Conservation (phyloP, 495 filamentous ascomycete species). For the Hyaloscypha bicolor region DNA sequence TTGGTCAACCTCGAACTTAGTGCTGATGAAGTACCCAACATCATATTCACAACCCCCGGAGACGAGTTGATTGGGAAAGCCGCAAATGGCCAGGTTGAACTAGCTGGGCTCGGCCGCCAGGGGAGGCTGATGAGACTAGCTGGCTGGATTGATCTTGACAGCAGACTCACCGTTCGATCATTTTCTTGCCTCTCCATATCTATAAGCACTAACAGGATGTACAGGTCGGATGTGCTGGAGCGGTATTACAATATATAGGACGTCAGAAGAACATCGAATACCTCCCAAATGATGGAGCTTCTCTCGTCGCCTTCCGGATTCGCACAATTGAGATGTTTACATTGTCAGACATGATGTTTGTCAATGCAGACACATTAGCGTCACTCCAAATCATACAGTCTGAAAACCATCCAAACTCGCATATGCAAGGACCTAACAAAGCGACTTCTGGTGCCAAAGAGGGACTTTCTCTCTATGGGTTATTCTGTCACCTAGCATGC, state of each 20-base stretch:
- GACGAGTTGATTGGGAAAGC: constrained; percentile 35
- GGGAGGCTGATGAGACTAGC: constrained; percentile 72
- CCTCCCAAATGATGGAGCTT: constrained; percentile 55
- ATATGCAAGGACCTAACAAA: constrained; percentile 74
- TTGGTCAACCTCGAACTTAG: constrained; percentile 60
- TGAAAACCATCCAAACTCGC: constrained; percentile 82
- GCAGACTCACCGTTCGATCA: constrained; percentile 57
- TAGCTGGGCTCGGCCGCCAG: constrained; percentile 44
- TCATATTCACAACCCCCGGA: constrained; percentile 63
- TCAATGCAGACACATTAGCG: constrained; percentile 76
- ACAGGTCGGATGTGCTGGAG: constrained; percentile 74
- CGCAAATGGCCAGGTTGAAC: background rate
- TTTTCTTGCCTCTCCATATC: background rate
- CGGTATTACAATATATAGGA: constrained; percentile 77
- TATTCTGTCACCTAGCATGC: constrained; percentile 75
- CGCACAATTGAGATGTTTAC: constrained; percentile 75
- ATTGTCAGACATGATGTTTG: constrained; percentile 77
- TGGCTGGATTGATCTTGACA: constrained; percentile 77
- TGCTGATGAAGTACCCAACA: constrained; percentile 46
- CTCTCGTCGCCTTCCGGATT: constrained; percentile 57
- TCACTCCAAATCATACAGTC: constrained; percentile 86
- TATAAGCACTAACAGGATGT: background rate
- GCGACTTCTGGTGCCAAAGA: constrained; percentile 77
- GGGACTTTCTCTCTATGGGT: constrained; percentile 83
- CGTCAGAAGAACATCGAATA: constrained; percentile 65